phyloP scores from a whole-genome alignment of 495 filamentous ascomycete genomes.

The Aspergillus hancockii region DNA sequence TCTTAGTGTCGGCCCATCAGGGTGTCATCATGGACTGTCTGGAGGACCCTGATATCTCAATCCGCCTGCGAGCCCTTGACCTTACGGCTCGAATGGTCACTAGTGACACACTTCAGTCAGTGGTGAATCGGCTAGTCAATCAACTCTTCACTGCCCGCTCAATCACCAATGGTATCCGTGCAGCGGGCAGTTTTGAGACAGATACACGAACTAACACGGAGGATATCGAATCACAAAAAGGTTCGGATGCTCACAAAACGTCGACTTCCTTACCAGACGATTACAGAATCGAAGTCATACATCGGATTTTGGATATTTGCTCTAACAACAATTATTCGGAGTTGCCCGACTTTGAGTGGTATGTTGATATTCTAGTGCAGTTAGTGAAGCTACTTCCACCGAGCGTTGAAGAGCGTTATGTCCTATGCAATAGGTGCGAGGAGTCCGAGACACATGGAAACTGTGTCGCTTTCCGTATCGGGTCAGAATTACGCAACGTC shows the following conservation, averaged over 20 bases:
- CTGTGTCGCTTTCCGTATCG: slow-evolving; percentile 67
- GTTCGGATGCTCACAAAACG: slow-evolving; percentile 23
- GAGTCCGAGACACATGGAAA: slow-evolving; percentile 20
- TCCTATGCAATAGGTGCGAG: slow-evolving; percentile 21
- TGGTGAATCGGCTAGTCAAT: slow-evolving; percentile 81
- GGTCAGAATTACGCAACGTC: slow-evolving; percentile 81
- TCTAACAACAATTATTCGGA: slow-evolving; percentile 85
- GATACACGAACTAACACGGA: slow-evolving; percentile 5
- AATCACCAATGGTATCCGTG: slow-evolving; percentile 6
- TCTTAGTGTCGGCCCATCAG: slow-evolving; percentile 84
- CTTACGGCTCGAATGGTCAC: slow-evolving; percentile 89
- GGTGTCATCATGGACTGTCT: slow-evolving; percentile 95
- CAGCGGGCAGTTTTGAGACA: neutral
- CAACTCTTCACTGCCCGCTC: slow-evolving; percentile 66
- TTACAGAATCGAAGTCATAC: slow-evolving; percentile 77
- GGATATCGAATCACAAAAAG: neutral
- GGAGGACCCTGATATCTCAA: slow-evolving; percentile 94
- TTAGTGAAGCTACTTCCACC: slow-evolving; percentile 68
- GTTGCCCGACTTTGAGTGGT: slow-evolving; percentile 93
- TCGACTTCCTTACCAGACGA: slow-evolving; percentile 65
- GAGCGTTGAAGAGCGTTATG: slow-evolving; percentile 21
- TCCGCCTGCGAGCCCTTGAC: slow-evolving; percentile 88
- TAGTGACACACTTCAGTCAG: slow-evolving; percentile 74
- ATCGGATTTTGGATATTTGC: slow-evolving; percentile 84
- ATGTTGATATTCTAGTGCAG: slow-evolving; percentile 80